Base-by-base conservation (phyloP, 495 filamentous ascomycete genomes). In the Eremomyces bilateralis region DNA sequence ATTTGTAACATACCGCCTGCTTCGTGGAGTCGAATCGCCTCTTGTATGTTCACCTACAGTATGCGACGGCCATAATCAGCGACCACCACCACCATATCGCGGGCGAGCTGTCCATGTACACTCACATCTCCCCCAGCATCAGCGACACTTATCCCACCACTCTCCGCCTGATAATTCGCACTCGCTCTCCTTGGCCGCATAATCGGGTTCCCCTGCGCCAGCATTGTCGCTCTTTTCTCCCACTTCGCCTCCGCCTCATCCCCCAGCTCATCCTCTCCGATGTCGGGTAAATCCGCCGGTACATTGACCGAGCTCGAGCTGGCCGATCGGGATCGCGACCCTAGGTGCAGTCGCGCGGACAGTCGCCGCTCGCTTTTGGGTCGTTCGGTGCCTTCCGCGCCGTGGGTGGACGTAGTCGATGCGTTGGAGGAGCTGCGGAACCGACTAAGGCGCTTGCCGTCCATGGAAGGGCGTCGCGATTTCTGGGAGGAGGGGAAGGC, bases 1-100 rank as follows among this genome's bases (percentile, higher is more conserved):
- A 27, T 32, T 35, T 30, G 39, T 36, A 34, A 52, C 60, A 53
- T 54, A 71, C 69, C 62, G 35, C 88, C 85, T 20, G 59, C 60
- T 53, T 99, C 88, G 53, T 99, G 88, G 37, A 95, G 64, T 46
- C 73, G 64, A 53, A 99, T 95, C n/a, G 90, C 88, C 54, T 88
- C 73, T 56, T 93, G 83, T 37, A 99, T 92, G 57, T 79, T 74
- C 20, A 74, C 66, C 64, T 94, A 21, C 29, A n/a, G 21, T 15
- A n/a, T n/a, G n/a, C n/a, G n/a, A n/a, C n/a, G n/a, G n/a, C n/a
- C n/a, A n/a, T n/a, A n/a, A n/a, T n/a, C n/a, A n/a, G n/a, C n/a
- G n/a, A n/a, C n/a, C n/a, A n/a, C n/a, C n/a, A n/a, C n/a, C n/a
- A n/a, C n/a, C n/a, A n/a, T n/a, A n/a, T n/a, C n/a, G n/a, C n/a